These are phyloP conservation scores for Colletotrichum nymphaeae DNA, from an alignment of 2,329 filamentous ascomycete species.

Conservation along the genomic window DNA sequence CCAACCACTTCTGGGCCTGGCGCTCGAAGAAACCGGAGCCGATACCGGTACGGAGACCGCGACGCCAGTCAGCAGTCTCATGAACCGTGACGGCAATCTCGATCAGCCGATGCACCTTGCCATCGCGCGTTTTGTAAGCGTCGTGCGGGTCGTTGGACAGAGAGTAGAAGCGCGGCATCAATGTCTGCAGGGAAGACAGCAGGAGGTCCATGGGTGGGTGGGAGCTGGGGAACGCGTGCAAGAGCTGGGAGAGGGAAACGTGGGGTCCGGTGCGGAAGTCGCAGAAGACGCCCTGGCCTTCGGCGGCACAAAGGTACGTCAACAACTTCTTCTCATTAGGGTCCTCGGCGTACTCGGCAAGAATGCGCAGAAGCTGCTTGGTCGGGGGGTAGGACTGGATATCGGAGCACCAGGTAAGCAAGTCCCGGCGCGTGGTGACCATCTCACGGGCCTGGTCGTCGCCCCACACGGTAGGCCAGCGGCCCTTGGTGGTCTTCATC, in stretches of 20 bases:
- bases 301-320: slow-evolving; percentile 84
- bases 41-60: slow-evolving; percentile 80
- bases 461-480: slow-evolving; percentile 99
- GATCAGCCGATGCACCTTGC: slow-evolving; percentile 81
- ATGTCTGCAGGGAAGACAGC: slow-evolving; percentile 81
- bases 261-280: slow-evolving; percentile 92
- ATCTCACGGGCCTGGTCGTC: slow-evolving; percentile 87
- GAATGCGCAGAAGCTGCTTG: slow-evolving; percentile 84
- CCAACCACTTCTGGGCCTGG: slow-evolving; percentile 78
- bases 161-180: slow-evolving; percentile 99
- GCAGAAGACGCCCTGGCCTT: slow-evolving; percentile 93
- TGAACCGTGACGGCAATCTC: slow-evolving; percentile 98
- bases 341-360: slow-evolving; percentile 86
- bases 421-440: slow-evolving; percentile 88
- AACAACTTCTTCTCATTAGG: slow-evolving; percentile 90
- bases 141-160: slow-evolving; percentile 95
- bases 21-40: slow-evolving; percentile 95
- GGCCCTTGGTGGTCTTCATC: slow-evolving; percentile 81
- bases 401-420: slow-evolving; percentile 96
- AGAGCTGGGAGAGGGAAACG: slow-evolving; percentile 85
- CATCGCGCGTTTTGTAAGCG: slow-evolving; percentile 73
- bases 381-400: slow-evolving; percentile 93
- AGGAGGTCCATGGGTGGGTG: slow-evolving; percentile 88
- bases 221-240: slow-evolving; percentile 91
- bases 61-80: slow-evolving; percentile 83